Evolutionary conservation across 2,329 filamentous ascomycete genomes (phyloP).

Genomic region (Neonectria coccinea): DNA sequence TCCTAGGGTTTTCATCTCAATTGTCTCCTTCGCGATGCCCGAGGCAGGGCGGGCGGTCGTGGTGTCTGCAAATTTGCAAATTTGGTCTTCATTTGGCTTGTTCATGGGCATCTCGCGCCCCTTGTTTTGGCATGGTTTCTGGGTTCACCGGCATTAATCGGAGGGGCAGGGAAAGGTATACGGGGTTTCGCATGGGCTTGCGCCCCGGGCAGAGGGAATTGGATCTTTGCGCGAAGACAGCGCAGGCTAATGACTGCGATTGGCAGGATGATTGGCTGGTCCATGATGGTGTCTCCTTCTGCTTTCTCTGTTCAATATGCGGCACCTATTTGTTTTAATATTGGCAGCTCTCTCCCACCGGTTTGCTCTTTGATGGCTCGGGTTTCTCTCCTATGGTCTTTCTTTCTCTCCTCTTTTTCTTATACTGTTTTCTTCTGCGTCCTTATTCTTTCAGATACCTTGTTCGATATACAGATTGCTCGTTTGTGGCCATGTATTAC

Average conservation of each 20-base stretch:
- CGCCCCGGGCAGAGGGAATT: constrained; percentile 45
- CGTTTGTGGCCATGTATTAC: constrained; percentile 43
- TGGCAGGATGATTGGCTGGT: constrained; percentile 61
- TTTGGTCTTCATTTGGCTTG: constrained; percentile 34
- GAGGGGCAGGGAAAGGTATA: constrained; percentile 44
- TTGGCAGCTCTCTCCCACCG: constrained; percentile 35
- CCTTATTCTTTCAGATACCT: constrained; percentile 64
- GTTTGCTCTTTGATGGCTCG: constrained; percentile 29
- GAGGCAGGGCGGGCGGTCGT: constrained; percentile 53
- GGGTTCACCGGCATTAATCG: constrained; percentile 46
- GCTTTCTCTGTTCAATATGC: constrained; percentile 55
- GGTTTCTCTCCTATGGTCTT: constrained; percentile 40
- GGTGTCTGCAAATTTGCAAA: constrained; percentile 36
- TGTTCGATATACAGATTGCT: constrained; percentile 67
- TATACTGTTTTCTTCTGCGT: constrained; percentile 30
- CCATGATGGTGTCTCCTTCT: constrained; percentile 58
- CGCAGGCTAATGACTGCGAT: constrained; percentile 60
- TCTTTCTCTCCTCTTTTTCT: constrained; percentile 41
- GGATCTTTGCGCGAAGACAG: constrained; percentile 48
- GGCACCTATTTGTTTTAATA: constrained; percentile 56
- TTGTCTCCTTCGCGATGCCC: constrained; percentile 50
- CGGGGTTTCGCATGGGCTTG: constrained; percentile 47
- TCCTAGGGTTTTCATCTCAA: constrained; percentile 40
- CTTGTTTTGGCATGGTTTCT: constrained; percentile 40
- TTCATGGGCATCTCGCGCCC: constrained; percentile 30